A percentile compares a stretch with the other conserved stretches of the same genome.
These are phyloP conservation scores for Tetrapyrgos nigripes DNA, from an alignment of 1,284 basidiomycete species.

Conservation along the genomic window DNA sequence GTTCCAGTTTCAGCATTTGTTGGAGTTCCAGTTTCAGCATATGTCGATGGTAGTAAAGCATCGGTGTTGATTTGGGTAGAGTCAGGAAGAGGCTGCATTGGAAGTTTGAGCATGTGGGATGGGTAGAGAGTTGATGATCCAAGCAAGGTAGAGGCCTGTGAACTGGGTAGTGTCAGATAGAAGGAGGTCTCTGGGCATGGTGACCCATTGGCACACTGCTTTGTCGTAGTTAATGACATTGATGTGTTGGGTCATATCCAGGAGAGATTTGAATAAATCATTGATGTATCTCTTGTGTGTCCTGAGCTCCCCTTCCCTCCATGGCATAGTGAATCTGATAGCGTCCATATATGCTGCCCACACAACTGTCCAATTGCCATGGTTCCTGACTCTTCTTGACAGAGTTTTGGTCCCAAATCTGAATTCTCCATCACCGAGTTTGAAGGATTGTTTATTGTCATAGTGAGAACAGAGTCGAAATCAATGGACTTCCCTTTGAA, in stretches of 20 bases:
- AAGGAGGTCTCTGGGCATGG: background rate
- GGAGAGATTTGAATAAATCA: background rate
- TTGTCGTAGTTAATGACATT: constrained; percentile 5
- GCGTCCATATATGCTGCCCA: background rate
- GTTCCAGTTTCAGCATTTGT: background rate
- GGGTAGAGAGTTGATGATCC: background rate
- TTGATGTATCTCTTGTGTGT: background rate
- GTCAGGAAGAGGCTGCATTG: background rate
- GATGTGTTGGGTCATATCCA: background rate
- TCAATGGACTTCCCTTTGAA: background rate
- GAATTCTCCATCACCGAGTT: background rate
- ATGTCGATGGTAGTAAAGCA: too few relatives aligned
- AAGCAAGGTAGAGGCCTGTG: background rate
- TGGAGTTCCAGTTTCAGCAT: too few relatives aligned
- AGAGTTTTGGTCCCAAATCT: background rate
- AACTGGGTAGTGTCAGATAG: background rate
- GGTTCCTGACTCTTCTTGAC: background rate
- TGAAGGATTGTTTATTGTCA: background rate
- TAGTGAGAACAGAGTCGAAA: background rate
- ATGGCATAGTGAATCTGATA: background rate
- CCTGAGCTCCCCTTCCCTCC: background rate
- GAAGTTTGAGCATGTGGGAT: background rate
- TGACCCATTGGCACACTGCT: background rate
- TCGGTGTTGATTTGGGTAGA: background rate
- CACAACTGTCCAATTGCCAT: background rate